Conservation (phyloP, 768 basidiomycete species). For the Vishniacozyma victoriae region DNA sequence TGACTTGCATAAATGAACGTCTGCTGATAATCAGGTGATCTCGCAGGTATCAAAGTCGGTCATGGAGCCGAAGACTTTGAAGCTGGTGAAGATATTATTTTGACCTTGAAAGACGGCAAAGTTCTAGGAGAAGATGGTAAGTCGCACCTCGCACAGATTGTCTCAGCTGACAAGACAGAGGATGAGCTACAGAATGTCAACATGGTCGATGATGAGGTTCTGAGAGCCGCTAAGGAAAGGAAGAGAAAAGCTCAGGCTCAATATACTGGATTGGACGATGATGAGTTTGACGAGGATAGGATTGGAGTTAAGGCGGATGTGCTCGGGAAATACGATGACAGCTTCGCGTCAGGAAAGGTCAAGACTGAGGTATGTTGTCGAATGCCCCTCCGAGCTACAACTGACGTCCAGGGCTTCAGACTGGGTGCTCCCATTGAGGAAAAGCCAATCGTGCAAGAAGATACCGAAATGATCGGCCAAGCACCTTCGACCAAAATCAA, state of each 20-base stretch:
- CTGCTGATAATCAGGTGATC: constrained; percentile 58
- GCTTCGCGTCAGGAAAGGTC: constrained; percentile 64
- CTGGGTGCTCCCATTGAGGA: constrained; percentile 55
- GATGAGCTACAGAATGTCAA: constrained; percentile 96
- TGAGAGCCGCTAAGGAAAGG: constrained; percentile 53
- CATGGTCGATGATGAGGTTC: constrained; percentile 73
- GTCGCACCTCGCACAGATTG: background rate
- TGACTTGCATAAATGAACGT: background rate
- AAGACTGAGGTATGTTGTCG: constrained; percentile 5
- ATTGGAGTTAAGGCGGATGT: constrained; percentile 72
- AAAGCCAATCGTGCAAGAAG: constrained; percentile 51
- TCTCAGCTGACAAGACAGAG: constrained; percentile 52
- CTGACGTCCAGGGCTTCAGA: constrained; percentile 66
- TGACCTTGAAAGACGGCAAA: constrained; percentile 92
- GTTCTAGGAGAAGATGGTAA: constrained; percentile 91
- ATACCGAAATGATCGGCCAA: constrained; percentile 61
- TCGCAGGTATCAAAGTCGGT: constrained; percentile 88
- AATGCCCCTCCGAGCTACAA: background rate
- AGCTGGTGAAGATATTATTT: constrained; percentile 89
- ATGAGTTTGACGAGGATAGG: constrained; percentile 66
- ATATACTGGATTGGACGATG: constrained; percentile 94
- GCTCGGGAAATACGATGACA: constrained; percentile 89
- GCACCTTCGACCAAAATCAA: constrained; percentile 53
- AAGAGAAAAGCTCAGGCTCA: constrained; percentile 81
- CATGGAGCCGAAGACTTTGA: constrained; percentile 89